Evolutionary conservation across 495 filamentous ascomycete species (phyloP).

Genomic region (Talaromyces thailandensis): DNA sequence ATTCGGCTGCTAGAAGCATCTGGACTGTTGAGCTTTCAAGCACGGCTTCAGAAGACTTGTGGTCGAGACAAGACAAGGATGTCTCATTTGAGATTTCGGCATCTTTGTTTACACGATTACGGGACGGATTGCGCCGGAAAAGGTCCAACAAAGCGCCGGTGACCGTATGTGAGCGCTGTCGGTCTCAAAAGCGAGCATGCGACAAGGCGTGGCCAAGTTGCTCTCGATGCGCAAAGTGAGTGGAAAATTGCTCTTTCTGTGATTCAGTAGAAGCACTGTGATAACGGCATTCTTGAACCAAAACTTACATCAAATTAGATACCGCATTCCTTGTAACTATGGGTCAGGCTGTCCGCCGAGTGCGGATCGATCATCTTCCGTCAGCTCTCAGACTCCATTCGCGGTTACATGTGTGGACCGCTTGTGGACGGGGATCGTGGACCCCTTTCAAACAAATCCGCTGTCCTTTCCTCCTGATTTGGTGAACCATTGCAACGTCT

Average conservation of each 20-base stretch:
- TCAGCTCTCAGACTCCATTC: neutral
- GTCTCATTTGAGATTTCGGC: neutral
- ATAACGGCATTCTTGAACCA: neutral
- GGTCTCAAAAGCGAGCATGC: conserved; percentile 1
- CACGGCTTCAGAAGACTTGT: neutral
- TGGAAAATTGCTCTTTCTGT: neutral
- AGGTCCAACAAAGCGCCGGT: neutral
- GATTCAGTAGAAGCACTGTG: neutral
- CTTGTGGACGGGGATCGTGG: conserved; percentile 1
- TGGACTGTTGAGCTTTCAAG: neutral
- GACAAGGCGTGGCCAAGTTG: conserved; percentile 2
- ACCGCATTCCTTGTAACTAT: neutral
- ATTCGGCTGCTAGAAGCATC: neutral
- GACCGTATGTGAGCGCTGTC: conserved; percentile 4
- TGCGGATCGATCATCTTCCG: neutral
- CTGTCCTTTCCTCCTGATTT: conserved; percentile 1
- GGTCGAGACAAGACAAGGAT: neutral
- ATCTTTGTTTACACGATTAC: neutral
- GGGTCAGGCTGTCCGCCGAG: neutral
- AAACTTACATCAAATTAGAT: neutral
- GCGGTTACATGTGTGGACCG: neutral
- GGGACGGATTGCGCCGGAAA: neutral
- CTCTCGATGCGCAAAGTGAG: neutral
- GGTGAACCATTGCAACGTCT: conserved; percentile 1
- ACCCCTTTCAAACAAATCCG: conserved; percentile 3